Base-by-base conservation (phyloP, 1,284 basidiomycete species). In the Rugosomyces carneus region DNA sequence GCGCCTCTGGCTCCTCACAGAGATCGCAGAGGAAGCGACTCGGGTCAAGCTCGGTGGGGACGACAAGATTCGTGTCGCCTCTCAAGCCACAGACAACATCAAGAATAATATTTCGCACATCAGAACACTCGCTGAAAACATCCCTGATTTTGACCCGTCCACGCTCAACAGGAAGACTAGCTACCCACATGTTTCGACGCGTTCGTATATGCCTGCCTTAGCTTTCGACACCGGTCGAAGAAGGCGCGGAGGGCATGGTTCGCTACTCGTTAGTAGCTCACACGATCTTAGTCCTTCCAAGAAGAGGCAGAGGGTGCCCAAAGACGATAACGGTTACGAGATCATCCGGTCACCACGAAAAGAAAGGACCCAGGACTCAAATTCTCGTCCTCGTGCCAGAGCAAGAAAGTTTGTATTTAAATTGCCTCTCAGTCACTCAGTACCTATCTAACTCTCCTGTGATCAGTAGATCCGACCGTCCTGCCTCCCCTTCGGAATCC, bases 11-110 rank as follows among this genome's bases (percentile, higher is more conserved):
- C 80, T 94, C 23, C 80, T 99, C 50, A 80, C 84, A 50, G 91
- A 96, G 63, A 93, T 97, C 58, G 92, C 93, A 8, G 93, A 97
- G 51, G 94, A 97, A 65, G 92, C 93, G 0, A 72, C 79, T 34
- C 79, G 89, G 40, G 90, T 97, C 70, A 93, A 93, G 65, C 81
- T 94, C 49, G 96, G 96, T 32, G 92, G 90, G 37, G 96, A 99
- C 65, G 95, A 99, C 81, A 99, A 99, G 76, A 98, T 99, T 63
- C 81, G 94, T 58, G 93, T 98, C 48, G 93, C 93, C 8, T 92
- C 88, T 55, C 89, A 89, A 56, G 94, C 94, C 8, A 92, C 93
- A 44, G 95, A 99, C 68, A 89, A 81, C 66, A 77, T 95, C 61
- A 80, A 81, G 53, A 69, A 72, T 3, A 89, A 93, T 64, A 74